Evolutionary conservation across 345 rosid genomes (phyloP), one percentile per base, ranked within the genome.

Genomic region (Orychophragmus violaceus): DNA sequence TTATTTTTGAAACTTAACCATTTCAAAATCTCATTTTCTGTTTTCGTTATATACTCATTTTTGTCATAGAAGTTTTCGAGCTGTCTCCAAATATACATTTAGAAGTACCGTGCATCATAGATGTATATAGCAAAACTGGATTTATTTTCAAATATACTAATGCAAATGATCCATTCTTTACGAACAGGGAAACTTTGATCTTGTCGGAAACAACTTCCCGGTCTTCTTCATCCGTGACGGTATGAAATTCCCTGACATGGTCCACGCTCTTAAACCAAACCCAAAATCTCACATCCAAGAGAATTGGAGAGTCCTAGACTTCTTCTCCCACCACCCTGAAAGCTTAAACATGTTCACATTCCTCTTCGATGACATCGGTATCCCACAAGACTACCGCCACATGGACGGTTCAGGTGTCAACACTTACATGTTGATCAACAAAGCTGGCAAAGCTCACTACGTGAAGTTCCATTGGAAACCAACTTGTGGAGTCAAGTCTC

Each of bases 391-490:
- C 67, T 92, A 89, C 79, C 74, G 98, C 55, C 98, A 92, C 81
- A 92, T 90, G 97, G 96, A 86, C 0, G 99, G 99, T 49, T 85
- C 79, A 3, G 96, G 97, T 42, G 99, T 94, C 53, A 84, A 94
- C 86, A 88, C 99, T 23, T 94, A 86, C 64, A 84, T 81, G 62
- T 69, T 94, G 58, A 82, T 94, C 69, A 85, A 85, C 91, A 94
- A 88, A 80, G 78, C 89, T 33, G 99, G 95, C 6, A 88, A 84
- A 77, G 85, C 84, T 11, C 78, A 82, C 62, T 90, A 85, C 52
- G 99, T 94, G 68, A 88, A 90, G 32, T 94, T 94, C 64, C 99
- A 94, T 65, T 94, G 99, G 99, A 94, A 72, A 54, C 97, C 99
- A 16, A 90, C 96, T 16, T 94, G 97, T 77, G 99, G 97, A 49